Conservation (phyloP, 1,284 basidiomycete genomes). For the Melampsora americana region DNA sequence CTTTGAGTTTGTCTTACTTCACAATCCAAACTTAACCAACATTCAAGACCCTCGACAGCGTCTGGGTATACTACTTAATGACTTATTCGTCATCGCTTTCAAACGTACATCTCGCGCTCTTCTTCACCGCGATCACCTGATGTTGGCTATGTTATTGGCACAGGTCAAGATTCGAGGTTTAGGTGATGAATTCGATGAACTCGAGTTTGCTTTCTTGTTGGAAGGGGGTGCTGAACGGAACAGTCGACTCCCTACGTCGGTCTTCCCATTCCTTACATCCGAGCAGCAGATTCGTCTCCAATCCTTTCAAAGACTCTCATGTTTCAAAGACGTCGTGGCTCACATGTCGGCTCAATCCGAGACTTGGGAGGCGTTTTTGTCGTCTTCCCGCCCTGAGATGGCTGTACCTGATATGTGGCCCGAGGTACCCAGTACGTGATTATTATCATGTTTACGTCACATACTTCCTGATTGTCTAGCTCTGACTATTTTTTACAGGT, state of each 20-base stretch:
- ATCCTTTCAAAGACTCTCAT: constrained; percentile 54
- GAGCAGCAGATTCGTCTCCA: constrained; percentile 66
- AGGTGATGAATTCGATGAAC: constrained; percentile 65
- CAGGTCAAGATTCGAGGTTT: constrained; percentile 80
- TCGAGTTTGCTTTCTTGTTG: constrained; percentile 84
- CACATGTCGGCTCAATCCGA: constrained; percentile 66
- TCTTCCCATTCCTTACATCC: constrained; percentile 47
- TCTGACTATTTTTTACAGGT: constrained; percentile 57
- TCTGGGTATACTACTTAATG: constrained; percentile 77
- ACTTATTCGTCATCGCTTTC: constrained; percentile 87
- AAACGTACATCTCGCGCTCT: constrained; percentile 85
- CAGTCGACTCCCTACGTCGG: constrained; percentile 9
- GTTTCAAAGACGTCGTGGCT: constrained; percentile 73
- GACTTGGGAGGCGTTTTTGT: constrained; percentile 74
- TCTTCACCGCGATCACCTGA: constrained; percentile 84
- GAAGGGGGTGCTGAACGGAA: constrained; percentile 65
- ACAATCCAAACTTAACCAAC: constrained; percentile 81
- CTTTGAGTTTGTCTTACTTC: constrained; percentile 87
- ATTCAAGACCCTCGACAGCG: constrained; percentile 72
- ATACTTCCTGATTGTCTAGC: constrained; percentile 26
- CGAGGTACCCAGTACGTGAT: constrained; percentile 49
- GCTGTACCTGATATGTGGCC: constrained; percentile 69
- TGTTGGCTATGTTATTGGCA: constrained; percentile 83
- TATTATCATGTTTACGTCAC: constrained; percentile 12
- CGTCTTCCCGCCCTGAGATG: constrained; percentile 68